Evolutionary conservation across 2,329 filamentous ascomycete species (phyloP).

Genomic region (Diplodia intermedia): DNA sequence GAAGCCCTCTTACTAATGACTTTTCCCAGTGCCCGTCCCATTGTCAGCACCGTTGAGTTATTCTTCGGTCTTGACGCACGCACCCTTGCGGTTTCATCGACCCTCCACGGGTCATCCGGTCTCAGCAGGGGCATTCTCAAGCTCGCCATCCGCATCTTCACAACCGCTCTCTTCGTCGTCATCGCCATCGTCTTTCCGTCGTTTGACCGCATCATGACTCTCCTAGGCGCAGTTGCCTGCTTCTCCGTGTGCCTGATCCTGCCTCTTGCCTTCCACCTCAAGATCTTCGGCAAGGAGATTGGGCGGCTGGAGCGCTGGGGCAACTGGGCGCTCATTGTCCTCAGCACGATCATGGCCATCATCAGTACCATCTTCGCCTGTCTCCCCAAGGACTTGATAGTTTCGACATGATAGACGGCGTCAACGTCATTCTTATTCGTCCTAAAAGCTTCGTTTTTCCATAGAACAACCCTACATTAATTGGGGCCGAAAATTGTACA

Average conservation of each 20-base stretch:
- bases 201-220: constrained; percentile 89
- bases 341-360: constrained; percentile 73
- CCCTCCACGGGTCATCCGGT: constrained; percentile 61
- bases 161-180: constrained; percentile 73
- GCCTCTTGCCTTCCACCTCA: constrained; percentile 86
- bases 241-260: constrained; percentile 95
- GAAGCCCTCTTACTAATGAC: not conserved
- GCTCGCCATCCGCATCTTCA: constrained; percentile 67
- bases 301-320: constrained; percentile 66
- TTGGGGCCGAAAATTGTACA: not conserved
- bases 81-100: constrained; percentile 57
- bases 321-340: constrained; percentile 71
- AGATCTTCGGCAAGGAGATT: constrained; percentile 81
- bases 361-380: constrained; percentile 89
- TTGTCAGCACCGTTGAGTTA: constrained; percentile 84
- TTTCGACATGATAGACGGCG: not conserved
- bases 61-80: constrained; percentile 73
- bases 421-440: not conserved
- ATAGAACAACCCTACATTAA: not conserved
- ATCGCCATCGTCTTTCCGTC: constrained; percentile 77
- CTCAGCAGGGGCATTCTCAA: constrained; percentile 66
- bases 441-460: not conserved
- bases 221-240: constrained; percentile 87
- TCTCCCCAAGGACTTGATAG: constrained; percentile 77
- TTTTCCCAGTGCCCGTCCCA: constrained; percentile 74